These are phyloP conservation scores for Candida tetrigidarum DNA, from an alignment of 1,139 yeast genomes.

Conservation along the genomic window DNA sequence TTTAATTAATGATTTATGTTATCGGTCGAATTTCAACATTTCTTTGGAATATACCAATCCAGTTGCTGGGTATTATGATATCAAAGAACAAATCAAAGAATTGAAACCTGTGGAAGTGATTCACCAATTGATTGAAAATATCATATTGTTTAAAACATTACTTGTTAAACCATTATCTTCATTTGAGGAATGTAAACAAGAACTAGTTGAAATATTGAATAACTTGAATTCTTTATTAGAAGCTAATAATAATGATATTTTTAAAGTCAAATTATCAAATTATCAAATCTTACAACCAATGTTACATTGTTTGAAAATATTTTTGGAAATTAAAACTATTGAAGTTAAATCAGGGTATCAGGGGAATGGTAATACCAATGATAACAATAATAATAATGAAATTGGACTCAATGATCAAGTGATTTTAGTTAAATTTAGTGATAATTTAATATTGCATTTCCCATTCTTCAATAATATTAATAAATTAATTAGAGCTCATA, in stretches of 20 bases:
- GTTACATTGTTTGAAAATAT: conserved; percentile 35
- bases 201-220: conserved; percentile 27
- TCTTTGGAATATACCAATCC: conserved; percentile 14
- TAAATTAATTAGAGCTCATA: conserved; percentile 31
- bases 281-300: conserved; percentile 41
- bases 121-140: conserved; percentile 11
- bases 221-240: conserved; percentile 26
- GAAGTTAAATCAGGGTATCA: conserved; percentile 20
- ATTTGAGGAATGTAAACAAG: conserved; percentile 25
- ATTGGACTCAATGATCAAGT: conserved; percentile 17
- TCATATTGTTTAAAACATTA: conserved; percentile 36
- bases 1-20: conserved; percentile 20
- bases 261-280: conserved; percentile 37
- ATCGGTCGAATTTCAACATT: conserved; percentile 22
- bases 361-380: too few species aligned
- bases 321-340: conserved; percentile 26
- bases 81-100: conserved; percentile 17
- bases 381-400: background rate
- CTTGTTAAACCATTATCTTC: conserved; percentile 30
- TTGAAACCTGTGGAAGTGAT: conserved; percentile 10
- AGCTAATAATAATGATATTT: conserved; percentile 27
- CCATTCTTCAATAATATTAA: conserved; percentile 36
- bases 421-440: conserved; percentile 23
- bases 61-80: conserved; percentile 16
- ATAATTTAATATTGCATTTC: conserved; percentile 30